Percentiles rank a stretch among this genome's conserved stretches.
Evolutionary conservation across 371 early-diverging fungal genomes (phyloP).

Genomic region (Syncephalis plumigaleata): DNA sequence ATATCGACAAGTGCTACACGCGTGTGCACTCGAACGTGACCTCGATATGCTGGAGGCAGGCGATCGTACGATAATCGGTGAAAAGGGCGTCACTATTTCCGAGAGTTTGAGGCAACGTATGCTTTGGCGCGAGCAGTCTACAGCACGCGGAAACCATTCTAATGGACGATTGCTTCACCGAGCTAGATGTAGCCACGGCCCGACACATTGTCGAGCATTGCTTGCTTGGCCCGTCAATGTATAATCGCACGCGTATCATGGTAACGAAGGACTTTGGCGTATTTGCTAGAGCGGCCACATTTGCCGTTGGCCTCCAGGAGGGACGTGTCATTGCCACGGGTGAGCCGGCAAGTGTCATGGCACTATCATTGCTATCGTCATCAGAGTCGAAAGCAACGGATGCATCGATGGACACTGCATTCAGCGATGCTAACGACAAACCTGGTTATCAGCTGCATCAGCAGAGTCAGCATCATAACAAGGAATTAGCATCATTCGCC

Average conservation of each 20-base stretch:
- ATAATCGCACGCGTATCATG: slow-evolving; percentile 57
- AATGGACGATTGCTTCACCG: slow-evolving; percentile 46
- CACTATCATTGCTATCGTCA: too few species aligned
- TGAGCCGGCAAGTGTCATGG: slow-evolving; percentile 16
- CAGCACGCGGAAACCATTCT: slow-evolving; percentile 37
- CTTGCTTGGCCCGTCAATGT: slow-evolving; percentile 42
- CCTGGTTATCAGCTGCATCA: too few species aligned
- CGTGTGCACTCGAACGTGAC: too few species aligned
- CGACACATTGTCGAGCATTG: slow-evolving; percentile 19
- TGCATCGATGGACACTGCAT: too few species aligned
- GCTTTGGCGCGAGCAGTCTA: slow-evolving; percentile 35
- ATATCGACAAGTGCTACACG: too few species aligned
- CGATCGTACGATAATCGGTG: too few species aligned
- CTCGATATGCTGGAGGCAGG: too few species aligned
- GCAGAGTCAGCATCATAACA: too few species aligned
- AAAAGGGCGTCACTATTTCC: not conserved
- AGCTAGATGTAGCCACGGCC: slow-evolving; percentile 34
- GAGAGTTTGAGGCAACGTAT: not conserved
- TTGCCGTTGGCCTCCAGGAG: slow-evolving; percentile 48
- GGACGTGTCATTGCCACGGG: slow-evolving; percentile 47
- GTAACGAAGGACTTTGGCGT: slow-evolving; percentile 73
- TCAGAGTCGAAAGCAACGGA: too few species aligned
- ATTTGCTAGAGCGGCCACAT: slow-evolving; percentile 45
- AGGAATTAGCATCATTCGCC: too few species aligned
- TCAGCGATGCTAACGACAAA: too few species aligned